Base-by-base conservation (phyloP, 441 rosid species). In the Pelargonium australe region DNA sequence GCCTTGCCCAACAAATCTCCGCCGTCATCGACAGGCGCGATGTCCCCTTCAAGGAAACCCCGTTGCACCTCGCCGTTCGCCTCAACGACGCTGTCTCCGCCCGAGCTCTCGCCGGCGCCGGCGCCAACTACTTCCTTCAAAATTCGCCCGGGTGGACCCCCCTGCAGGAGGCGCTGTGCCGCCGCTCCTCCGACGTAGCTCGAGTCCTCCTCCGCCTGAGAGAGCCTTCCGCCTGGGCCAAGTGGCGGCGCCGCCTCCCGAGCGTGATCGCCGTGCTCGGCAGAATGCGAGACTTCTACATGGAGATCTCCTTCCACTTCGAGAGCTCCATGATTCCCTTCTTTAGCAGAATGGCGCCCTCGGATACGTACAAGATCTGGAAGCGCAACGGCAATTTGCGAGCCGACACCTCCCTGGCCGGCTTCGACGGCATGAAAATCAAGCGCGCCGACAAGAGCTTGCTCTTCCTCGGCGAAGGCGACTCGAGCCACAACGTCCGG, bases 241-340 rank as follows among this genome's bases (percentile, higher is more conserved):
- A 89, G 80, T 94, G 95, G 95, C 86, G 97, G 58, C 90, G 95
- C 68, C 86, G 96, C 7, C 80, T 94, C 4, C 98, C 98, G 0
- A 83, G 89, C 11, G 72, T 89, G 23, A 83, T 87, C 63, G 88
- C 89, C 1, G 89, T 79, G 6, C 80, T 91, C 14, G 84, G 87
- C 49, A 77, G 97, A 20, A 94, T 91, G 95, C 87, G 89, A 7
- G 98, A 94, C 75, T 94, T 94, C 81, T 91, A 94, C 80, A 89
- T 89, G 97, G 98, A 94, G 80, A 88, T 94, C 4, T 85, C 96
- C 2, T 94, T 94, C 73, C 95, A 88, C 63, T 94, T 94, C 71
- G 97, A 94, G 78, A 91, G 97, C 81, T 94, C 97, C 2, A 95
- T 94, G 34, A 91, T 94, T 58, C 99, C 99, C 0, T 94, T 94